phyloP scores from a whole-genome alignment of 352 stramenopile genomes.

The Peronospora belbahrii region DNA sequence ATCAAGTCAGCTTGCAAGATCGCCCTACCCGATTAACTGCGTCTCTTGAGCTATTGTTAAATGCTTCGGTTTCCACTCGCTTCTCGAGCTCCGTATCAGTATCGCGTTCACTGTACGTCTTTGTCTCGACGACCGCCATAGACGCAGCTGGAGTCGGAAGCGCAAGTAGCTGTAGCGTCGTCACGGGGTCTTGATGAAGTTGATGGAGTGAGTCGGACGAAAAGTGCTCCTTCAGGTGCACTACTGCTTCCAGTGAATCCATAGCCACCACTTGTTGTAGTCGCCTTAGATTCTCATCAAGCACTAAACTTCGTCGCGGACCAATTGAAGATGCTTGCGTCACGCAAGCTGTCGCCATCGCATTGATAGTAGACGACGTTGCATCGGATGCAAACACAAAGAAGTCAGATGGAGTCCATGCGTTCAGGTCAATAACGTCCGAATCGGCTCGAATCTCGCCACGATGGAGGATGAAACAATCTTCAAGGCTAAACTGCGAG shows the following conservation, averaged over 20 bases:
- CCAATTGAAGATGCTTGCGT: slow-evolving; percentile 13
- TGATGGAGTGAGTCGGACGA: slow-evolving; percentile 25
- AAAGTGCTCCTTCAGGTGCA: slow-evolving; percentile 44
- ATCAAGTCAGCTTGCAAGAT: neutral
- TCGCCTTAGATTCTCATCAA: slow-evolving; percentile 18
- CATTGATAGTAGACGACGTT: neutral
- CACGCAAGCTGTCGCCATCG: neutral
- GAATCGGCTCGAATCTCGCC: slow-evolving; percentile 51
- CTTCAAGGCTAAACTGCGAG: slow-evolving; percentile 9
- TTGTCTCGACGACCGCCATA: neutral
- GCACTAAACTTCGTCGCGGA: slow-evolving; percentile 16
- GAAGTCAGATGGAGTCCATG: slow-evolving; percentile 41
- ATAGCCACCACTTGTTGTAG: slow-evolving; percentile 22
- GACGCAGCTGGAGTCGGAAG: slow-evolving; percentile 4
- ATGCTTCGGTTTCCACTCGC: neutral
- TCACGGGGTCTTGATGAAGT: slow-evolving; percentile 41
- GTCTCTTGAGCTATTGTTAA: neutral
- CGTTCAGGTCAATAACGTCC: slow-evolving; percentile 53
- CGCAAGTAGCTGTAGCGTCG: slow-evolving; percentile 28
- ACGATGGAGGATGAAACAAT: slow-evolving; percentile 41
- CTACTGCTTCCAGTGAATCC: slow-evolving; percentile 41
- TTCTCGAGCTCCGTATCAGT: slow-evolving; percentile 12
- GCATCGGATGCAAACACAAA: slow-evolving; percentile 53
- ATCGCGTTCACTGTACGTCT: neutral
- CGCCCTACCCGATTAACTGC: slow-evolving; percentile 34